Conservation (phyloP, 306 rosid genomes). For the Aeschynomene evenia region DNA sequence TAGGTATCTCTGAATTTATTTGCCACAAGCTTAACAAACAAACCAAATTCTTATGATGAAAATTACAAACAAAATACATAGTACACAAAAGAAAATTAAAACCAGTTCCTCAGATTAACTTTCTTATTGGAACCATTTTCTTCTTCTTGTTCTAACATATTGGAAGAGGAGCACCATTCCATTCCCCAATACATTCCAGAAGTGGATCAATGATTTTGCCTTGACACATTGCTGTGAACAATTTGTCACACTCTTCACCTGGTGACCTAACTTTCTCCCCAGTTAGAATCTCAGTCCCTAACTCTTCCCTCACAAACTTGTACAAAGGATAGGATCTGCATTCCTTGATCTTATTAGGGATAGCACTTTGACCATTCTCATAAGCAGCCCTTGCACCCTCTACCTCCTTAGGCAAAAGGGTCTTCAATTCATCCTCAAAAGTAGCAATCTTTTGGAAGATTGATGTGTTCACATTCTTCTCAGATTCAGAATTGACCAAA, state of each 20-base stretch:
- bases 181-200: slow-evolving; percentile 64
- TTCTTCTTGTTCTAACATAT: slow-evolving; percentile 57
- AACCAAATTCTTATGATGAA: slow-evolving; percentile 23
- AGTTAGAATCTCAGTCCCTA: slow-evolving; percentile 54
- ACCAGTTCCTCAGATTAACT: not conserved
- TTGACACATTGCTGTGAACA: slow-evolving; percentile 75
- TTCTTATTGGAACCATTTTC: too few species aligned
- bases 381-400: slow-evolving; percentile 54
- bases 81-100: slow-evolving; percentile 20
- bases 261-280: slow-evolving; percentile 74
- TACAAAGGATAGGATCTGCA: slow-evolving; percentile 87
- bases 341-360: slow-evolving; percentile 62
- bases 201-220: slow-evolving; percentile 84
- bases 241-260: slow-evolving; percentile 77
- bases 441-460: slow-evolving; percentile 77
- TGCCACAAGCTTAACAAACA: slow-evolving; percentile 30
- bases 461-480: slow-evolving; percentile 63
- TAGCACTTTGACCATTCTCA: slow-evolving; percentile 50
- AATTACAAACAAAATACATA: slow-evolving; percentile 14
- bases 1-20: slow-evolving; percentile 10
- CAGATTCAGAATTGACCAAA: slow-evolving; percentile 49
- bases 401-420: slow-evolving; percentile 73
- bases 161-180: slow-evolving; percentile 92
- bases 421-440: slow-evolving; percentile 72
- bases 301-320: slow-evolving; percentile 72